These are phyloP conservation scores for Scheffersomyces stambukii DNA, from an alignment of 1,139 yeast species.

Conservation along the genomic window DNA sequence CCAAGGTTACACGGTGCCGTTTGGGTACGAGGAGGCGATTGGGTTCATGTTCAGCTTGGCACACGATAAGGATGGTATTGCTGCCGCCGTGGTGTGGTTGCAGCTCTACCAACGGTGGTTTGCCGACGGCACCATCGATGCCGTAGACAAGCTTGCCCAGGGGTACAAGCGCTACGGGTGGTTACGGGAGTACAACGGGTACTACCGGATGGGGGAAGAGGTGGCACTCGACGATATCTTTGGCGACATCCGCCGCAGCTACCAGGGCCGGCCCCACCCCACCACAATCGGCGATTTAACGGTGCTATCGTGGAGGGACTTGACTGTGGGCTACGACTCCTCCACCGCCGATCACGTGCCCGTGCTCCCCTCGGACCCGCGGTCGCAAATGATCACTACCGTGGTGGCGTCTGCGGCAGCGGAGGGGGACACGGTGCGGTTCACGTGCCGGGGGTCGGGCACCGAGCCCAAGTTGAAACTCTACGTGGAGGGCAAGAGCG, in stretches of 20 bases:
- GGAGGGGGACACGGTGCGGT: conserved; percentile 41
- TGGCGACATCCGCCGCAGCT: conserved; percentile 42
- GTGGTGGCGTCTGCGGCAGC: conserved; percentile 19
- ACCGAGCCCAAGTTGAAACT: conserved; percentile 94
- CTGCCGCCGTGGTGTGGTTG: conserved; percentile 76
- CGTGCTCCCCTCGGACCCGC: conserved; percentile 60
- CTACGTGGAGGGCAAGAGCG: conserved; percentile 74
- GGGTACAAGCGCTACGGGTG: conserved; percentile 71
- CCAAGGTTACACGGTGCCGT: conserved; percentile 69
- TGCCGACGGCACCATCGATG: conserved; percentile 24
- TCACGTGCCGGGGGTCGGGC: conserved; percentile 92
- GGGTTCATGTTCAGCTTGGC: conserved; percentile 89
- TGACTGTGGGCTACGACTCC: conserved; percentile 80
- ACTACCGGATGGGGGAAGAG: conserved; percentile 64
- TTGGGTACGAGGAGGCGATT: conserved; percentile 93
- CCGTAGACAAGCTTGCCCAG: conserved; percentile 47
- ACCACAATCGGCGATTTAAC: conserved; percentile 45
- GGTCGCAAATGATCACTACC: conserved; percentile 85
- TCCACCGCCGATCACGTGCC: conserved; percentile 57
- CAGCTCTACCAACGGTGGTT: conserved; percentile 61
- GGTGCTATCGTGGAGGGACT: conserved; percentile 72
- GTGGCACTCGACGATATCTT: conserved; percentile 51
- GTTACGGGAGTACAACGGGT: conserved; percentile 83
- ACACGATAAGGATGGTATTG: conserved; percentile 90
- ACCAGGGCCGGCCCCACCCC: conserved; percentile 35